Base-by-base conservation (phyloP, 148 eudicot genomes). In the Amaranthus hypochondriacus region DNA sequence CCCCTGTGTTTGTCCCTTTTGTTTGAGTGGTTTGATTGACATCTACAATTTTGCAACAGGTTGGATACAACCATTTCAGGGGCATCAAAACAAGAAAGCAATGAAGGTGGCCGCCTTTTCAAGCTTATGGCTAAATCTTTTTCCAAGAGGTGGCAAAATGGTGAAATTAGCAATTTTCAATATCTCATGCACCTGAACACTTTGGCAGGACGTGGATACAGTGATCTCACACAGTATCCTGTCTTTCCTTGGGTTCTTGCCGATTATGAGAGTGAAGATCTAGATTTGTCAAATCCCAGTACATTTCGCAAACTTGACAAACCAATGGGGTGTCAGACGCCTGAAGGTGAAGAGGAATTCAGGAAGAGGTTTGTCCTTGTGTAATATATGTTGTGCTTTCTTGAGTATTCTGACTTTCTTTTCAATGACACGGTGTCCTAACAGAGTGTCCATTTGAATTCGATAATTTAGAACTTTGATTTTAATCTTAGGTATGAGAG, bases 171-270 rank as follows among this genome's bases (percentile, higher is more conserved):
- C 89, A 96, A 96, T 81, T 96, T 96, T 74, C 99, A 96, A 86
- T 96, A 96, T 80, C 96, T 96, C 76, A 96, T 96, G 99, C 99
- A 96, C 83, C 89, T 96, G 78, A 96, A 92, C 78, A 96, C 99
- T 62, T 86, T 96, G 76, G 99, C 99, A 61, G 99, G 99, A 66
- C 99, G 99, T 60, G 99, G 99, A 69, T 96, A 96, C 79, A 96
- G 96, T 84, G 99, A 96, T 88, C 93, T 96, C 62, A 96, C 99
- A 46, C 99, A 96, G 80, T 96, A 96, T 83, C 99, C 99, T 43
- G 99, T 96, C 66, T 96, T 96, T 78, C 99, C 99, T 7, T 96
- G 99, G 99, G 86, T 96, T 72, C 87, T 96, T 77, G 92, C 97
- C 52, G 97, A 96, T 81, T 96, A 96, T 71, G 97, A 90, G 79